Base-by-base conservation (phyloP, 2,329 filamentous ascomycete species). In the Passalora sequoiae region DNA sequence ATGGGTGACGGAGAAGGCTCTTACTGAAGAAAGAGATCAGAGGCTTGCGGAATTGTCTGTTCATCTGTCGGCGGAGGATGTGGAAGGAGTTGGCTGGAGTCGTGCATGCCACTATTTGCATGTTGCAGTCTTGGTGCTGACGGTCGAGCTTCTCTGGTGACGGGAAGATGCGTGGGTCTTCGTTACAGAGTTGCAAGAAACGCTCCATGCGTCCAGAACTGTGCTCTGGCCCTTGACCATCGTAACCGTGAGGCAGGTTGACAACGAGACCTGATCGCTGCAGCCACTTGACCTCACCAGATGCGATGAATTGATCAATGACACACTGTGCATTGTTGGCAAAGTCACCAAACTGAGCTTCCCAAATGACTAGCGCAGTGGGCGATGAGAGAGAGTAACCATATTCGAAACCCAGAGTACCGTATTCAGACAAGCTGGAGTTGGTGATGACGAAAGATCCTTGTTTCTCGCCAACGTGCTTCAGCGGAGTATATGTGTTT, bases 251-350 rank as follows among this genome's bases (percentile, higher is more conserved):
- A 42, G 92, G 92, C 44, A 98, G 78, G 50, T 89, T 96, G 78
- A 97, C 85, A 58, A 98, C 88, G 15, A 98, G 81, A 62, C 92
- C 92, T 42, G 89, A 95, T 69, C 92, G 84, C 75, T 98, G 92
- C 71, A 97, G 84, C 92, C 92, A 98, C 74, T 98, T 98, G 54
- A 86, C 83, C 72, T 98, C 92, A 64, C 92, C 92, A 50, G 92
- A 96, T 38, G 92, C 91, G 59, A 98, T 84, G 72, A 98, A 98
- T 71, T 98, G 92, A 68, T 98, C 92, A 63, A 98, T 94, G 69
- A 98, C 94, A 67, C 89, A 94, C 72, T 98, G 92, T 31, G 92
- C 91, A 63, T 96, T 98, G 78, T 98, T 98, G 76, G 92, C 92
- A 62, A 98, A 98, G 70, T 98, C 92, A 76, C 92, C 92, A 62